A percentile compares a stretch with the other conserved stretches of the same genome.
These are phyloP conservation scores for Aspergillus nidulans DNA, from an alignment of 495 filamentous ascomycete genomes.

Conservation along the genomic window DNA sequence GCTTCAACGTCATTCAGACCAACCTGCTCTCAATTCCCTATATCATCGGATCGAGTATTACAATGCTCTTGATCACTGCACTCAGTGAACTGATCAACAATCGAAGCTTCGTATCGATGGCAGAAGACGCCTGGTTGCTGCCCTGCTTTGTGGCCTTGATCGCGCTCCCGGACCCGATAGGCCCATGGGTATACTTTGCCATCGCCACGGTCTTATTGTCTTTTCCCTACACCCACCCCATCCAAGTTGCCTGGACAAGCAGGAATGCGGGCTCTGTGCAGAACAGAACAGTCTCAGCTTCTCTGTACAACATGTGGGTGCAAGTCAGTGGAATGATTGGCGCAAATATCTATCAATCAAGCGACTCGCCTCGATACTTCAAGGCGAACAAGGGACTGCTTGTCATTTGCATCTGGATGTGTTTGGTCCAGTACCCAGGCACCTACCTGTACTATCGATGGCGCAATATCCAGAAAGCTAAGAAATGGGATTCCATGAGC, in stretches of 20 bases:
- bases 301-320: conserved; percentile 2
- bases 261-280: conserved; percentile 49
- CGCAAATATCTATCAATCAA: background rate
- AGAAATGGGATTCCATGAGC: background rate
- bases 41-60: conserved; percentile 38
- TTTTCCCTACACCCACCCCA: conserved; percentile 49
- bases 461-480: conserved; percentile 41
- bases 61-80: conserved; percentile 29
- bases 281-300: background rate
- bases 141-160: conserved; percentile 44
- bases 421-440: conserved; percentile 51
- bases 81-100: conserved; percentile 39
- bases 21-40: conserved; percentile 48
- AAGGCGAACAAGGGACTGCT: background rate
- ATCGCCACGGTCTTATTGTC: conserved; percentile 38
- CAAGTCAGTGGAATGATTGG: background rate
- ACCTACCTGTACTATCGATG: conserved; percentile 60
- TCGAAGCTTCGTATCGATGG: conserved; percentile 35
- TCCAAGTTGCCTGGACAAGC: conserved; percentile 53
- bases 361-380: background rate
- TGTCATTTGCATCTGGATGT: conserved; percentile 51
- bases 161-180: conserved; percentile 22
- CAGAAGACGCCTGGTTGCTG: conserved; percentile 44
- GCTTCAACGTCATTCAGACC: conserved; percentile 43
- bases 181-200: conserved; percentile 40